Percentiles rank a stretch among this genome's conserved stretches.
These are phyloP conservation scores for Ceratocystis alfenasii DNA, from an alignment of 2,329 filamentous ascomycete genomes.

Conservation along the genomic window DNA sequence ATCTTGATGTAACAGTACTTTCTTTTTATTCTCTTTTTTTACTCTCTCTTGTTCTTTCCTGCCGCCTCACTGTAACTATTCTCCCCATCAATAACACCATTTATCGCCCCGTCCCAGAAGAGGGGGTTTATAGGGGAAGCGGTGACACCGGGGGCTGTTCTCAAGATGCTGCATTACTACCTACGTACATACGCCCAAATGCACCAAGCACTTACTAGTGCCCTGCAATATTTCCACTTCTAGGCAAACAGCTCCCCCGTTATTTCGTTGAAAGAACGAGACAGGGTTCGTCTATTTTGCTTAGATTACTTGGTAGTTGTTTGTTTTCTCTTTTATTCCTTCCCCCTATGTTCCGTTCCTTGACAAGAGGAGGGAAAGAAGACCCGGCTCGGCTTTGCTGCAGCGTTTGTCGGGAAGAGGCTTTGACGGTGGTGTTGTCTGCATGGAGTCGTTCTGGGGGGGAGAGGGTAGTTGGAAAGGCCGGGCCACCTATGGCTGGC, in stretches of 20 bases:
- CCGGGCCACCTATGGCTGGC: background rate
- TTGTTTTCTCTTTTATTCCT: background rate
- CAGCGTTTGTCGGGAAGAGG: background rate
- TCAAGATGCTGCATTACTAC: background rate
- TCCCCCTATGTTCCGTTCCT: background rate
- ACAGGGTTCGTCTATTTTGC: background rate
- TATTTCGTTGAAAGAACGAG: background rate
- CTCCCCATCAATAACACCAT: background rate
- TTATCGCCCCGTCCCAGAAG: background rate
- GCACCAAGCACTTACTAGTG: background rate
- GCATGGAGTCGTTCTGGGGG: background rate
- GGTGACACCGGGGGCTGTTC: background rate
- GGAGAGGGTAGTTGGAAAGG: background rate
- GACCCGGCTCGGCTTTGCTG: background rate
- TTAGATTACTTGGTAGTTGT: background rate
- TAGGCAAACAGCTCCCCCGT: background rate
- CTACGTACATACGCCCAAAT: background rate
- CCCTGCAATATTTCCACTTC: conserved; percentile 8
- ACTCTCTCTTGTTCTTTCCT: background rate
- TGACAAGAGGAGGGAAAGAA: background rate
- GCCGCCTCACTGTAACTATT: background rate
- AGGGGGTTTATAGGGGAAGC: background rate
- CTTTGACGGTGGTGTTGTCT: background rate
- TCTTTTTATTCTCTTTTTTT: no score
- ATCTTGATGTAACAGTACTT: no score